Conservation (phyloP, 768 basidiomycete species). For the Antrodiella citrinella region DNA sequence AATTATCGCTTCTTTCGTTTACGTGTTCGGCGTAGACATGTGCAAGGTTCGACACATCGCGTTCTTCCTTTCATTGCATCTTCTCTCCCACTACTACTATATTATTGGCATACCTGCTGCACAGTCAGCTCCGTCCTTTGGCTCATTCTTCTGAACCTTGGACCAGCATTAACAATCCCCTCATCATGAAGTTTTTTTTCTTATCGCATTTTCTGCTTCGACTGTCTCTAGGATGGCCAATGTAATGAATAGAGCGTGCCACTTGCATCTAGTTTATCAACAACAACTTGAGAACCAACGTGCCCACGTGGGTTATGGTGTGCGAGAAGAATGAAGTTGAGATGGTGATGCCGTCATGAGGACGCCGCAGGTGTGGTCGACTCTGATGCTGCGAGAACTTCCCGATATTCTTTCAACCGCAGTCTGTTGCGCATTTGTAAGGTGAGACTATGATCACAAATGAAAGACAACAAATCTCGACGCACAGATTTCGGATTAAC, state of each 20-base stretch:
- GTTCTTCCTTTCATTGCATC: not conserved
- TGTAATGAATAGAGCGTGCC: not conserved
- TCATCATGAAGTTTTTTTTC: not conserved
- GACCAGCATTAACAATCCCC: not conserved
- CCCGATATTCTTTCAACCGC: not conserved
- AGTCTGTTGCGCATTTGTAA: not conserved
- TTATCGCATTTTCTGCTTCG: not conserved
- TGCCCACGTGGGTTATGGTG: too few species aligned
- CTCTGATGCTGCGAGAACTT: not conserved
- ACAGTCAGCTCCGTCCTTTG: not conserved
- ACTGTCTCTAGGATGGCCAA: not conserved
- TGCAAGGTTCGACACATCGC: not conserved
- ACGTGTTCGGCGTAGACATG: not conserved
- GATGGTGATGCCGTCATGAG: too few species aligned
- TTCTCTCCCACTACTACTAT: not conserved
- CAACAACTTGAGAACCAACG: not conserved
- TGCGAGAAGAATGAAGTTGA: too few species aligned
- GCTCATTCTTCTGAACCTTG: not conserved
- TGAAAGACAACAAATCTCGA: conserved; percentile 8
- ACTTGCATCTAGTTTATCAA: not conserved
- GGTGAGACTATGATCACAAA: not conserved
- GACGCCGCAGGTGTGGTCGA: not conserved
- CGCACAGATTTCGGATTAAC: conserved; percentile 92
- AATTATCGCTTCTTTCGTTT: not conserved
- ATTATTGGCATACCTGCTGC: not conserved